Base-by-base conservation (phyloP, 768 basidiomycete genomes). In the Termitomyces sp. region DNA sequence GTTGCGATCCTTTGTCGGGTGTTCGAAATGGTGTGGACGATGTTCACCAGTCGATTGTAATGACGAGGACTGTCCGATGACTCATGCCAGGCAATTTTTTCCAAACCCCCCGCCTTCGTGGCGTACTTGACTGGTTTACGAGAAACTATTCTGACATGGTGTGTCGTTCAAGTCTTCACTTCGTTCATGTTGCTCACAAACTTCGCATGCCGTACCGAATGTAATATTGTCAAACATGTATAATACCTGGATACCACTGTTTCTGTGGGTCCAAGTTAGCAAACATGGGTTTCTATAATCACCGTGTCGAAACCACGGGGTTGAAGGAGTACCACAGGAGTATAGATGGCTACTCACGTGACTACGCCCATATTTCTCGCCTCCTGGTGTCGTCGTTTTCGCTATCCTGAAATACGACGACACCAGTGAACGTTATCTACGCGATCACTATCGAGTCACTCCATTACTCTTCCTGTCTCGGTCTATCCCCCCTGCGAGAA, bases 51-150 rank as follows among this genome's bases (percentile, higher is more conserved):
- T 41, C 40, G 37, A 44, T 55, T 53, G 30, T 30, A 59, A 52
- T 58, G 62, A 59, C 17, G 60, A 62, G 59, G 63, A 56, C 56
- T 23, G 55, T 63, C 63, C 57, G 55, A 67, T 58, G 64, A 67
- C 52, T 63, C 64, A 59, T 59, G 59, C 59, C 60, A 51, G 45
- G 42, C 32, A 59, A 66, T 63, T 63, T 67, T 67, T 67, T 64
- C 47, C 54, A 32, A 27, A n/a, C 16, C 25, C 47, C 41, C 58
- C 63, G 47, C 61, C 63, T 62, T 67, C 59, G 66, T 58, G 64
- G 64, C 62, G 62, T 56, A 55, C 16, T 30, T 39, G n/a, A n/a
- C n/a, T n/a, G n/a, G 16, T 35, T 9, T 37, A 16, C 3, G 7
- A 10, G 2, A 23, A 17, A 49, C 8, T 4, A 23, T 49, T 3